phyloP scores from a whole-genome alignment of 106 monocot genomes.

The Acorus gramineus region DNA sequence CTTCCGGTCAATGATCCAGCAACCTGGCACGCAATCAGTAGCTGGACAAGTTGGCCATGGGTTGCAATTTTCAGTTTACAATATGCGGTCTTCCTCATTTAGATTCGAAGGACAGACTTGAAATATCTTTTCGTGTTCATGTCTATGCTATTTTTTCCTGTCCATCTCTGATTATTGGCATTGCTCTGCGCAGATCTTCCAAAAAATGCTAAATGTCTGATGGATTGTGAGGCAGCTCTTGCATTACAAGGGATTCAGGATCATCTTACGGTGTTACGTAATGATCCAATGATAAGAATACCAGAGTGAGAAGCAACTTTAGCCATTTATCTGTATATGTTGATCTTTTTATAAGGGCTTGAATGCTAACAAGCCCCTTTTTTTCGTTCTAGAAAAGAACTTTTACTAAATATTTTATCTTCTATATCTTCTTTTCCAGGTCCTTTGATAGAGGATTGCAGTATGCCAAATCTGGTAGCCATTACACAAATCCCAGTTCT shows the following conservation, averaged over 20 bases:
- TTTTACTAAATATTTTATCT: neutral
- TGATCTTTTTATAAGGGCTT: neutral
- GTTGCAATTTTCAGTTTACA: too few relatives aligned
- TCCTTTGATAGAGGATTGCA: slow-evolving; percentile 51
- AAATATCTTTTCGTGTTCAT: too few relatives aligned
- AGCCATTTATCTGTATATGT: neutral
- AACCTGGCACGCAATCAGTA: too few relatives aligned
- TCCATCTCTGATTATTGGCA: too few relatives aligned
- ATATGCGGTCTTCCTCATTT: too few relatives aligned
- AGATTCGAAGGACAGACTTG: too few relatives aligned
- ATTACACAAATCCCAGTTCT: slow-evolving; percentile 27
- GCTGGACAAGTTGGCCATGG: too few relatives aligned
- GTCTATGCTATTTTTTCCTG: too few relatives aligned
- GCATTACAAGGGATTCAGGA: slow-evolving; percentile 52
- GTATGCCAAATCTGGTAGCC: slow-evolving; percentile 29
- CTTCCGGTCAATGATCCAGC: too few relatives aligned
- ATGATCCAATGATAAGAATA: slow-evolving; percentile 48
- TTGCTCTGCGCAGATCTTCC: slow-evolving; percentile 33
- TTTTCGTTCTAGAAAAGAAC: neutral
- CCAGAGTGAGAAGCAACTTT: slow-evolving; percentile 26
- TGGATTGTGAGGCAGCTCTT: slow-evolving; percentile 62
- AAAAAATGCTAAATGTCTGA: slow-evolving; percentile 30
- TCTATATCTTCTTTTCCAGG: slow-evolving; percentile 18
- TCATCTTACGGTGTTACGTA: slow-evolving; percentile 30
- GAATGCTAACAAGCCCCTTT: neutral